Conservation (phyloP, 2,329 filamentous ascomycete genomes). For the Cladosporium sp. region DNA sequence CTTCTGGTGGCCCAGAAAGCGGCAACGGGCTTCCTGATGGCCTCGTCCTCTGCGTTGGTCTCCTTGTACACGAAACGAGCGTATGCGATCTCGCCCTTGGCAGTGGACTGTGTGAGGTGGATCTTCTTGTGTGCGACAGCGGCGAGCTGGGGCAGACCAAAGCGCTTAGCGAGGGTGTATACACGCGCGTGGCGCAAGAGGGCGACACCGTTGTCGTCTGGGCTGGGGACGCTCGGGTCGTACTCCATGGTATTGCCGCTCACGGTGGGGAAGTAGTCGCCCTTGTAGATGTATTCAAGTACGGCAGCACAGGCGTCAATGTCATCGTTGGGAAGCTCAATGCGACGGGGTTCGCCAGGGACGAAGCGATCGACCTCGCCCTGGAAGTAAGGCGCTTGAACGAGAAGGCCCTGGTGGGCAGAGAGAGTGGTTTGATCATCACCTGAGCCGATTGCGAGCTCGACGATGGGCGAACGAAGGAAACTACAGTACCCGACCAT, state of each 20-base stretch:
- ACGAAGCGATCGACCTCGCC: conserved; percentile 58
- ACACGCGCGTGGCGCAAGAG: conserved; percentile 84
- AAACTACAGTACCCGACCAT: conserved; percentile 33
- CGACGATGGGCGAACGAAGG: conserved; percentile 45
- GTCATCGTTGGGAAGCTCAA: conserved; percentile 64
- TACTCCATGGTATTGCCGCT: conserved; percentile 62
- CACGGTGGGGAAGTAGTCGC: conserved; percentile 73
- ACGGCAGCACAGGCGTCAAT: conserved; percentile 72
- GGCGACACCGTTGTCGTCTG: conserved; percentile 75
- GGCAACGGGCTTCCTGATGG: conserved; percentile 77
- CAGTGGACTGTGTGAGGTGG: conserved; percentile 81
- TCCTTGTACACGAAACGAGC: conserved; percentile 84
- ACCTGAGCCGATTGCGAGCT: conserved; percentile 45
- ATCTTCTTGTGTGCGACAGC: conserved; percentile 82
- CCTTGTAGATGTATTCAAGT: conserved; percentile 78
- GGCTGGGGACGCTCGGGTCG: conserved; percentile 58
- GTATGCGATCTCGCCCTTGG: conserved; percentile 85
- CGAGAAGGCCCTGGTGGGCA: conserved; percentile 74
- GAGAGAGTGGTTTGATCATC: conserved; percentile 60
- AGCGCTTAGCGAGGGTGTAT: conserved; percentile 81
- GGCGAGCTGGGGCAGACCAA: conserved; percentile 62
- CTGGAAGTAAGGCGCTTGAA: conserved; percentile 69
- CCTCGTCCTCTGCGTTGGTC: conserved; percentile 62
- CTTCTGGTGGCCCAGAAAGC: conserved; percentile 81
- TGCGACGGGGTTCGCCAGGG: conserved; percentile 54